These are phyloP conservation scores for Xylaria nigripes DNA, from an alignment of 495 filamentous ascomycete genomes.

Conservation along the genomic window DNA sequence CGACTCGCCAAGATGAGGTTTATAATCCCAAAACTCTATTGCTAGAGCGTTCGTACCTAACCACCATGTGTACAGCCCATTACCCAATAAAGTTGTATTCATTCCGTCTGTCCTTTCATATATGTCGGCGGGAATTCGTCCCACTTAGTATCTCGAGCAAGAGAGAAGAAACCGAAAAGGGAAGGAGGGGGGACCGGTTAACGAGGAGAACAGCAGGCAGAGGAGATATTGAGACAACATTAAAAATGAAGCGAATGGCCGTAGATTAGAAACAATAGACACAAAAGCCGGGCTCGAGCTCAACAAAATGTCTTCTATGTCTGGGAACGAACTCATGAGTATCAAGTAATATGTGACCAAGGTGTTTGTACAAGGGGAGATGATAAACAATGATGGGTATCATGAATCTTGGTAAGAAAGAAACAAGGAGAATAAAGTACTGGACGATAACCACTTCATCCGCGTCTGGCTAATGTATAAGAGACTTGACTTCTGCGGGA, in stretches of 20 bases:
- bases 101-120: neutral
- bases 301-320: constrained; percentile 3
- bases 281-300: neutral
- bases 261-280: neutral
- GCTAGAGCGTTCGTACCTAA: neutral
- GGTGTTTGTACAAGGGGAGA: constrained; percentile 5
- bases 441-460: constrained; percentile 2
- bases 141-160: neutral
- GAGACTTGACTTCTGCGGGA: constrained; percentile 50
- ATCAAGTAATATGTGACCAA: neutral
- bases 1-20: neutral
- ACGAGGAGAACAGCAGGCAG: neutral
- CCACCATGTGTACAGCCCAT: neutral
- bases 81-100: neutral
- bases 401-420: constrained; percentile 8
- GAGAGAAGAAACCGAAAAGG: neutral
- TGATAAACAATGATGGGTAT: constrained; percentile 12
- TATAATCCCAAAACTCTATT: neutral
- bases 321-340: neutral
- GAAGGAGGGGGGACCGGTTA: neutral
- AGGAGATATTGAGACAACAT: neutral
- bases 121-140: neutral
- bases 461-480: constrained; percentile 23
- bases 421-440: neutral
- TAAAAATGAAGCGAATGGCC: neutral